Base-by-base conservation (phyloP, 345 rosid genomes). In the Gossypium bickii region DNA sequence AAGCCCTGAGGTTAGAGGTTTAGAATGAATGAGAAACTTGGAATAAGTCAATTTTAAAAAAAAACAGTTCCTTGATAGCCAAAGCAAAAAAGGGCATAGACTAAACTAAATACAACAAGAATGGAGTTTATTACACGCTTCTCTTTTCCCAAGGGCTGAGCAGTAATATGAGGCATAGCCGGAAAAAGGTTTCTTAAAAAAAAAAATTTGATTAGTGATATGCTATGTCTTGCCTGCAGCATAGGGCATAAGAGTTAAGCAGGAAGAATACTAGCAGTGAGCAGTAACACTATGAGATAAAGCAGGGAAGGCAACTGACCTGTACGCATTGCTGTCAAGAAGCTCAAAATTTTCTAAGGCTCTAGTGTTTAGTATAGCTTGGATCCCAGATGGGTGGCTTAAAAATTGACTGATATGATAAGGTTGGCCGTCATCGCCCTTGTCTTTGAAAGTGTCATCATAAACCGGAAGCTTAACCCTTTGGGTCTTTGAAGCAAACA, bases 341-440 rank as follows among this genome's bases (percentile, higher is more conserved):
- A 80, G 70, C 57, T 86, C 85, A 78, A 85, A 86, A 75, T 86
- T 80, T 73, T 88, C 85, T 80, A 93, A 80, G 67, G 89, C 88
- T 4, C 83, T 82, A 9, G 90, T 85, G 73, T 93, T 93, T 78
- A 93, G 80, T 45, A 93, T 76, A 56, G 94, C 89, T 76, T 89
- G 77, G 80, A 88, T 80, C 11, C 97, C 98, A 49, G 86, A 85
- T 41, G 94, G 92, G 24, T 91, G 92, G 53, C 78, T 85, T 74
- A 93, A 55, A 68, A 93, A 93, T 38, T 88, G 89, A 70, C 83
- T 77, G 45, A 91, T 82, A 65, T 86, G 85, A 41, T 80, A 85
- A 44, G 75, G 34, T 61, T 84, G 78, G 60, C 65, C 78, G 1
- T 17, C 58, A 9, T 18, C 7, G 34, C n/a, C 60, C 20, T 58